Evolutionary conservation across 805 yeast species (phyloP).

Genomic region (Ogataea paradorogensis): DNA sequence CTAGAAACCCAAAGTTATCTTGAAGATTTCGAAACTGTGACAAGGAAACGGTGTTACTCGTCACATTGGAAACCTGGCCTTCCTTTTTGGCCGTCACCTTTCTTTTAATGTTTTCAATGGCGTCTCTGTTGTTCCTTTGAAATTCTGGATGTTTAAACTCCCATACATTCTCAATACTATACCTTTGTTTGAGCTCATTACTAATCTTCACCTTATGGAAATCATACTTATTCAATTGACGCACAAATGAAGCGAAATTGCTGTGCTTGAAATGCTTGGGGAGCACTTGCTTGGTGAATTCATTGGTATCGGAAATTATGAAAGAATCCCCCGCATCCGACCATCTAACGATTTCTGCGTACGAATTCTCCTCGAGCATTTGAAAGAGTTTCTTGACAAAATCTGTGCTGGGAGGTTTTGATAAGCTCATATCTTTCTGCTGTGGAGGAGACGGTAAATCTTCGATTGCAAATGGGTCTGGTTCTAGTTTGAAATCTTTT

Average conservation of each 20-base stretch:
- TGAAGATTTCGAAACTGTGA: conserved; percentile 25
- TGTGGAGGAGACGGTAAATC: conserved; percentile 6
- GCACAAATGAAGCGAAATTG: conserved; percentile 90
- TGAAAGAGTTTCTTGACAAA: conserved; percentile 75
- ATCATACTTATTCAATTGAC: conserved; percentile 95
- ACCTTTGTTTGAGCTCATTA: conserved; percentile 64
- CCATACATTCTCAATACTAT: conserved; percentile 65
- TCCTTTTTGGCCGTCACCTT: conserved; percentile 57
- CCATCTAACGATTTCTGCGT: conserved; percentile 80
- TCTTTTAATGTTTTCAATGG: conserved; percentile 82
- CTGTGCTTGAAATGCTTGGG: conserved; percentile 94
- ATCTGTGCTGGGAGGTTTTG: conserved; percentile 38
- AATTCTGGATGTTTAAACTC: conserved; percentile 93
- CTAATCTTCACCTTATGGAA: conserved; percentile 90
- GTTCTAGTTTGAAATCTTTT: conserved; percentile 2
- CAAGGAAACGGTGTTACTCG: conserved; percentile 20
- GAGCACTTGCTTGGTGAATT: conserved; percentile 81
- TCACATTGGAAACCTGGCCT: conserved; percentile 13
- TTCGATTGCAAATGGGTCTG: conserved; percentile 4
- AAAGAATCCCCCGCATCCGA: conserved; percentile 81
- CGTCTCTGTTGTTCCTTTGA: conserved; percentile 67
- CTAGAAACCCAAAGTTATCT: conserved; percentile 31
- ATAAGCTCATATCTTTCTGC: neutral
- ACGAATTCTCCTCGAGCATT: conserved; percentile 82
- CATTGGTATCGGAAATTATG: conserved; percentile 85